phyloP scores from a whole-genome alignment of 176 grass and related monocot genomes.

The Saccharum officinarum region DNA sequence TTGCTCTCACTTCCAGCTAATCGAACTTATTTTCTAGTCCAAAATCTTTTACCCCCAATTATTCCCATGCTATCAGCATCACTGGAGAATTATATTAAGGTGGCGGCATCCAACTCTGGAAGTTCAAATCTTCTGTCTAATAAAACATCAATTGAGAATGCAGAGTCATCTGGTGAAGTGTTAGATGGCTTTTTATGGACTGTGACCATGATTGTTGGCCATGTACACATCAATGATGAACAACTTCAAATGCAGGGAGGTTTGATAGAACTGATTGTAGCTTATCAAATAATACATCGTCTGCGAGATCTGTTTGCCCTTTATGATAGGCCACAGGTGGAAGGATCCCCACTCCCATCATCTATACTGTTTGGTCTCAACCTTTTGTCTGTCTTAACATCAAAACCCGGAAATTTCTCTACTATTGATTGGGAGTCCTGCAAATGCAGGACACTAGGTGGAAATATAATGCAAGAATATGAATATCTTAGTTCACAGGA shows the following conservation, averaged over 20 bases:
- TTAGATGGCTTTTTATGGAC: conserved; percentile 98
- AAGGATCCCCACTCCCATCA: conserved; percentile 98
- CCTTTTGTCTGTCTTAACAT: conserved; percentile 88
- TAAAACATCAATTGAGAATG: conserved; percentile 77
- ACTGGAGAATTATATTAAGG: conserved; percentile 98
- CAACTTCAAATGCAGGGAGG: conserved; percentile 95
- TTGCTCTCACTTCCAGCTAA: conserved; percentile 87
- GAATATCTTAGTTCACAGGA: conserved; percentile 64
- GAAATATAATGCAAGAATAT: conserved; percentile 54
- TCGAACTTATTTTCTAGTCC: conserved; percentile 87
- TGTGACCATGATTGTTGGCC: conserved; percentile 79
- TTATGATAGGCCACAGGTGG: conserved; percentile 95
- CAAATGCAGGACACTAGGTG: conserved; percentile 53
- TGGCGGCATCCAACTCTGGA: conserved; percentile 80
- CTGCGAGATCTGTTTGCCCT: conserved; percentile 95
- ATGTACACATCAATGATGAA: conserved; percentile 63
- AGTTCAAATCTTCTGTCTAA: conserved; percentile 51
- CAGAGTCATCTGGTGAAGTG: conserved; percentile 78
- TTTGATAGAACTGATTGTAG: conserved; percentile 86
- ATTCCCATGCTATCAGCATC: conserved; percentile 96
- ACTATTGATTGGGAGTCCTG: conserved; percentile 91
- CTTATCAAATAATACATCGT: conserved; percentile 97
- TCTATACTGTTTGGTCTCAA: conserved; percentile 91
- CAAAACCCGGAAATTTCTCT: conserved; percentile 78
- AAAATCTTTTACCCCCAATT: conserved; percentile 97